Evolutionary conservation across 73 alveolate species (phyloP).

Genomic region (Stentor roeselii): DNA sequence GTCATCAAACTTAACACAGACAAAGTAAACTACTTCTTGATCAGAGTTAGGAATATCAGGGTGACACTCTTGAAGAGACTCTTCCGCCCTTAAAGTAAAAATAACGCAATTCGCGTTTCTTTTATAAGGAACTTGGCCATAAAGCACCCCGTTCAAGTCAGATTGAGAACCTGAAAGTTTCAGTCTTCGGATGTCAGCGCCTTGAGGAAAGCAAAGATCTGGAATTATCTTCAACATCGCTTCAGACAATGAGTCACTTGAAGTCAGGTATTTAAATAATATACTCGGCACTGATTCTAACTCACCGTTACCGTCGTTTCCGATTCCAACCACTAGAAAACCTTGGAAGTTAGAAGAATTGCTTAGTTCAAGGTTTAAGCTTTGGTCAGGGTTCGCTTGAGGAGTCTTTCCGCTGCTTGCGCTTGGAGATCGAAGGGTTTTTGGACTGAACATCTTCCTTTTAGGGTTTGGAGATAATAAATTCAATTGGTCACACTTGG

Average conservation of each 20-base stretch:
- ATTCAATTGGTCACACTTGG: neutral
- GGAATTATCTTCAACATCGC: neutral
- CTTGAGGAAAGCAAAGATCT: slow-evolving; percentile 20
- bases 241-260: neutral
- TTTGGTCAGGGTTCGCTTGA: slow-evolving; percentile 24
- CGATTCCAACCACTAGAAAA: neutral
- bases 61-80: neutral
- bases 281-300: neutral
- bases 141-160: slow-evolving; percentile 3
- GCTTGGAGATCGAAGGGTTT: neutral
- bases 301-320: neutral
- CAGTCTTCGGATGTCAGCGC: neutral
- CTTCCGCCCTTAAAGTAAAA: slow-evolving; percentile 24
- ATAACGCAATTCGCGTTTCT: neutral
- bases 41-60: slow-evolving; percentile 7
- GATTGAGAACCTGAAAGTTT: slow-evolving; percentile 10
- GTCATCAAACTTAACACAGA: neutral
- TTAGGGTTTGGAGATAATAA: neutral
- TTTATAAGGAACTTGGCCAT: neutral
- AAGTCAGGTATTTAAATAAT: neutral
- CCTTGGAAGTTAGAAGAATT: neutral
- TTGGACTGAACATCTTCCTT: neutral
- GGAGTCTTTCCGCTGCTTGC: slow-evolving; percentile 3
- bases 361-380: neutral
- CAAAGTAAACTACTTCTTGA: neutral